phyloP scores from a whole-genome alignment of 768 basidiomycete species.

The Pleurotus salmoneostramineus region DNA sequence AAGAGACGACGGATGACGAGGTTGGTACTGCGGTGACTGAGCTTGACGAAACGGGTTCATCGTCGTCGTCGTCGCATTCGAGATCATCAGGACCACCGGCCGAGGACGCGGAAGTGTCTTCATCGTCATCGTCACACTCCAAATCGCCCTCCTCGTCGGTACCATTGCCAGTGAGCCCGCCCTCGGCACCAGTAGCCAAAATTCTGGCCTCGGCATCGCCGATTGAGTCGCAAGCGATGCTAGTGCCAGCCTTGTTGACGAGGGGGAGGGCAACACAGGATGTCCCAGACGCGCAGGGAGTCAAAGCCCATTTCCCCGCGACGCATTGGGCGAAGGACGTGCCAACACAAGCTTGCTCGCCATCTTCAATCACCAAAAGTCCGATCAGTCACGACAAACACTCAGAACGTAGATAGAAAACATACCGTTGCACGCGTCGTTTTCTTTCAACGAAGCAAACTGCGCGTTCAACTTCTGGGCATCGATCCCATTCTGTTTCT shows the following conservation, averaged over 20 bases:
- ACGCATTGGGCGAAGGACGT: conserved; percentile 41
- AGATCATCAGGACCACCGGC: conserved; percentile 10
- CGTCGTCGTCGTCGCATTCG: conserved; percentile 11
- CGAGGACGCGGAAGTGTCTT: conserved; percentile 6
- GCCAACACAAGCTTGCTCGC: conserved; percentile 35
- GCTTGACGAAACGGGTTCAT: not conserved
- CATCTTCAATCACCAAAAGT: conserved; percentile 28
- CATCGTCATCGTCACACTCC: conserved; percentile 11
- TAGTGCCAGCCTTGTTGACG: conserved; percentile 41
- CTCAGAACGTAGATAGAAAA: not conserved
- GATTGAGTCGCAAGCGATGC: conserved; percentile 37
- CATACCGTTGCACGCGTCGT: conserved; percentile 45
- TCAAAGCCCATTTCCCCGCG: conserved; percentile 32
- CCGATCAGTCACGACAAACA: not conserved
- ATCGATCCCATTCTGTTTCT: conserved; percentile 41
- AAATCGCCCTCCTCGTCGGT: conserved; percentile 9
- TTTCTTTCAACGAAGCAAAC: conserved; percentile 38
- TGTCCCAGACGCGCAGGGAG: conserved; percentile 28
- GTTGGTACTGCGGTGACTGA: conserved; percentile 8
- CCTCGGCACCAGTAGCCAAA: conserved; percentile 35
- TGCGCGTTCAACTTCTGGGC: conserved; percentile 47
- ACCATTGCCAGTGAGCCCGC: conserved; percentile 33
- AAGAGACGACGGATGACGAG: not conserved
- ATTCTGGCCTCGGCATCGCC: conserved; percentile 38
- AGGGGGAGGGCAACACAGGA: conserved; percentile 48